Base-by-base conservation (phyloP, 169 alveolate species). In the Cryptosporidium bovis region DNA sequence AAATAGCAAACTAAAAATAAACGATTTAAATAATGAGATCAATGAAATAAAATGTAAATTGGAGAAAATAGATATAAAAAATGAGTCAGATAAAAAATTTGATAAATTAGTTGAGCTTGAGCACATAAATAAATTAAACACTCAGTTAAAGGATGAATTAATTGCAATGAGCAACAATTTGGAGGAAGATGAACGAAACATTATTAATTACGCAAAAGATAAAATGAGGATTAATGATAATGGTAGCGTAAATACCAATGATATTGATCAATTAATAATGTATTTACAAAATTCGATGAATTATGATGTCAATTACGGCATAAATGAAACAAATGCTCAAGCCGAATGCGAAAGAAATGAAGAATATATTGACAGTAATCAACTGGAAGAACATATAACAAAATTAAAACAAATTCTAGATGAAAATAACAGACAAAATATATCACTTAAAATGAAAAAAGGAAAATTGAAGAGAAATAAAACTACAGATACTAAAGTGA, bases 381-480 rank as follows among this genome's bases (percentile, higher is more conserved):
- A 66, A 13, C 24, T 66, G 15, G 20, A 24, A 0, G 55, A 50
- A 16, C 82, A 66, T 24, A 66, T 66, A 20, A 18, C 33, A 24
- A 66, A 66, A 50, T 46, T 66, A 66, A 18, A 34, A 2, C 48
- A 46, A 27, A 16, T 66, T 24, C 44, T 66, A 44, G 55, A 24
- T 44, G 12, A 50, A 29, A 50, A 66, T 2, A 51, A 53, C 15
- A 16, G 31, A 29, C 46, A 20, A 12, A 20, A 6, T 7, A 48
- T 31, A n/a, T 16, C 53, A 34, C 12, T 16, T 0, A 77, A 60
- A 24, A 46, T 16, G n/a, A 77, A 66, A 77, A 62, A 27, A 8
- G 87, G 87, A 2, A 56, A 48, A 16, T 34, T 77, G 33, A 77
- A 36, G 48, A 77, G 87, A 33, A 62, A 24, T 27, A 77, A 77